phyloP scores from a whole-genome alignment of 306 rosid genomes.

The Inga leiocalycina region DNA sequence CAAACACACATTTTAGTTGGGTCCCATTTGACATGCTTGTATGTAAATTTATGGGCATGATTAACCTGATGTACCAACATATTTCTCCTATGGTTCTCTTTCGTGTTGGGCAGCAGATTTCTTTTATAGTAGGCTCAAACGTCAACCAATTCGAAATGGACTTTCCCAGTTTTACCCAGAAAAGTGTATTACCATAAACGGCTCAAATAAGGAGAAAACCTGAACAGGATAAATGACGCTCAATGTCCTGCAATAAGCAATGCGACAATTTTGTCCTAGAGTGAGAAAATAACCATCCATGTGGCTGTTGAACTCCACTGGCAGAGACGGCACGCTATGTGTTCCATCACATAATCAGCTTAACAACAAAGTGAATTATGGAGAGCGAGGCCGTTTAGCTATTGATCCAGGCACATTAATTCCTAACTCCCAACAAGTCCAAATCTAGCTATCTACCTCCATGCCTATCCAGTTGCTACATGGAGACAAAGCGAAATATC shows the following conservation, averaged over 20 bases:
- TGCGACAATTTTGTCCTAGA: constrained; percentile 10
- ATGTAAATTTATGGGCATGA: background rate
- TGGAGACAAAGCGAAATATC: constrained; percentile 41
- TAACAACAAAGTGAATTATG: background rate
- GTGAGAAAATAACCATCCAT: constrained; percentile 3
- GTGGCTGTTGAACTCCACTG: constrained; percentile 10
- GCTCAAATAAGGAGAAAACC: constrained; percentile 4
- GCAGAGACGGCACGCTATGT: constrained; percentile 20
- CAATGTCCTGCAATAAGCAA: background rate
- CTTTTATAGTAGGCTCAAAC: background rate
- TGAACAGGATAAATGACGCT: constrained; percentile 16
- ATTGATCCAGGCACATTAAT: constrained; percentile 34
- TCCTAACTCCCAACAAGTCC: constrained; percentile 46
- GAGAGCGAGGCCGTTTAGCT: constrained; percentile 27
- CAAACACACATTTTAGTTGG: background rate
- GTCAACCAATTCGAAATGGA: constrained; percentile 10
- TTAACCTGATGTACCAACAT: background rate
- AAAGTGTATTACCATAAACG: constrained; percentile 1
- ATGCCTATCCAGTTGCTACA: constrained; percentile 46
- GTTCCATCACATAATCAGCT: constrained; percentile 22
- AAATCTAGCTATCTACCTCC: constrained; percentile 52
- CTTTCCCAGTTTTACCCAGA: constrained; percentile 29
- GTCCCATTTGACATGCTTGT: background rate
- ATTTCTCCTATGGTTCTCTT: background rate
- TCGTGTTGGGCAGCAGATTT: background rate